Base-by-base conservation (phyloP, 1,284 basidiomycete species). In the Pseudozyma sp. region DNA sequence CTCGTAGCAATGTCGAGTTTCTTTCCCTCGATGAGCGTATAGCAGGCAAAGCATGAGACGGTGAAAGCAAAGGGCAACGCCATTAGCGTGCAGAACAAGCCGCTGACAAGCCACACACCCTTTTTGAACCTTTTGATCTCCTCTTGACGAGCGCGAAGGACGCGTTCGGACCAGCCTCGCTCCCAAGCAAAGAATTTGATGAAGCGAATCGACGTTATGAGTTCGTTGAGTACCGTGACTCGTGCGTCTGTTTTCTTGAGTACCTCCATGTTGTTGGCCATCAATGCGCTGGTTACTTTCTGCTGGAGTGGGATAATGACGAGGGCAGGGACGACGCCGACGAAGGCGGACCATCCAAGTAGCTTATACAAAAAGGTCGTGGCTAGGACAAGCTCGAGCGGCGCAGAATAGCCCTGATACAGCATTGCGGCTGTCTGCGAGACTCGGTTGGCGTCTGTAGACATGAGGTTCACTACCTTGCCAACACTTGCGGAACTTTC, bases 181-280 rank as follows among this genome's bases (percentile, higher is more conserved):
- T 82, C 80, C 70, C 77, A 78, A 16, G 75, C 79, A 31, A 71
- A 74, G 50, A 81, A 75, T 49, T 81, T 82, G 65, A 82, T 71
- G 59, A 82, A 77, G 1, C 75, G 59, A 14, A 82, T 75, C 5
- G 77, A 70, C 8, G 53, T 43, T 44, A 79, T 56, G 19, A 71
- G 47, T 42, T 82, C 80, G 48, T 73, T 79, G 34, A 81, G 59
- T 5, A 65, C 42, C 1, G 63, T 66, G 31, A 74, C 39, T 12
- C 78, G 67, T 36, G 61, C 59, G 58, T 81, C 79, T 8, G 64
- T 56, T 13, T 70, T 68, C 38, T 56, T 60, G 60, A 56, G 52
- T 4, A 36, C 13, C 19, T 43, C 43, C 25, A 52, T 63, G 60
- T 53, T 59, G 56, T 63, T 70, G 36, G 44, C 42, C 4, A 21